These are phyloP conservation scores for Mallotus repandus DNA, from an alignment of 441 rosid species.

Conservation along the genomic window DNA sequence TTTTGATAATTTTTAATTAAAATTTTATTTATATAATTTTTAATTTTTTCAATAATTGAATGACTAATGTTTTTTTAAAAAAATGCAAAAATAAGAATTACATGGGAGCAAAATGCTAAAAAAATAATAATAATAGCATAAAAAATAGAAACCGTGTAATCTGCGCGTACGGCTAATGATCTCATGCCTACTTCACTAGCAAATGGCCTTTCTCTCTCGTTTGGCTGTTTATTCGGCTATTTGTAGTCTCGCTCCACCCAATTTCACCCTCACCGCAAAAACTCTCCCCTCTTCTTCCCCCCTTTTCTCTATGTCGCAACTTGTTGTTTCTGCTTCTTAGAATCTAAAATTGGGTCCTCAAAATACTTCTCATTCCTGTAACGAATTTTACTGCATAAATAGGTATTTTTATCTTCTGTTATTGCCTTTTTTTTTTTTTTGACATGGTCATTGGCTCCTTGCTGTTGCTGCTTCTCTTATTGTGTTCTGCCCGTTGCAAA, in stretches of 20 bases:
- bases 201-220: no score
- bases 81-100: no score
- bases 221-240: not conserved
- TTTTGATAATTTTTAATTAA: no score
- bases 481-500: not conserved
- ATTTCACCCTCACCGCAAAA: not conserved
- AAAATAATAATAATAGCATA: no score
- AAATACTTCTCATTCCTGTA: not conserved
- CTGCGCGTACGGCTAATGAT: no score
- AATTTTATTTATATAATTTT: no score
- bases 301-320: not conserved
- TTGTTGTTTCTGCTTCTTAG: not conserved
- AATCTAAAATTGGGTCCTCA: not conserved
- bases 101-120: no score
- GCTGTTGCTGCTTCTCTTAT: not conserved
- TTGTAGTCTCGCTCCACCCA: not conserved
- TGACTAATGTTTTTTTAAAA: no score
- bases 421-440: not conserved
- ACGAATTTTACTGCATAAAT: not conserved
- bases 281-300: not conserved
- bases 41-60: no score
- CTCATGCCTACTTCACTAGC: no score
- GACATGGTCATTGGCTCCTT: not conserved
- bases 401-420: not conserved
- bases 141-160: no score